Evolutionary conservation across 768 basidiomycete species (phyloP).

Genomic region (Phylloporus scabripes): DNA sequence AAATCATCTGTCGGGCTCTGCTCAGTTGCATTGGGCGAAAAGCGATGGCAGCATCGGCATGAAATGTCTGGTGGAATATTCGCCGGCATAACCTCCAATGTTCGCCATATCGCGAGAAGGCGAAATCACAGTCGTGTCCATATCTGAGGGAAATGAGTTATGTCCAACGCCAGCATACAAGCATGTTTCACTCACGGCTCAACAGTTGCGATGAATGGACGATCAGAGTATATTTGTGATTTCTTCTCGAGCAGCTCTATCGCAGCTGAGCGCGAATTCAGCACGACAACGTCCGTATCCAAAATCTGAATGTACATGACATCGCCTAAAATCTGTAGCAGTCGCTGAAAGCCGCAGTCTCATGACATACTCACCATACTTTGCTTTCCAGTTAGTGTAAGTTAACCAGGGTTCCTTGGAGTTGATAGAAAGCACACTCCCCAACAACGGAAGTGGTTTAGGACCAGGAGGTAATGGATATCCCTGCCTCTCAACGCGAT

Average conservation of each 20-base stretch:
- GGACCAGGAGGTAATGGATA: conserved; percentile 7
- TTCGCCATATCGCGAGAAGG: conserved; percentile 1
- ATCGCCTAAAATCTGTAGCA: conserved; percentile 2
- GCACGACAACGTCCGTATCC: conserved; percentile 1
- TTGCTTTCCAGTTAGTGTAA: conserved; percentile 2
- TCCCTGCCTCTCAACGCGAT: background rate
- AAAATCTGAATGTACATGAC: conserved; percentile 5
- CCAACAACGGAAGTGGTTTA: conserved; percentile 4
- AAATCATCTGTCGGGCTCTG: conserved; percentile 7
- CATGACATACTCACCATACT: conserved; percentile 1
- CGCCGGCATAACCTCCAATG: conserved; percentile 15
- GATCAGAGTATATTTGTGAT: conserved; percentile 14
- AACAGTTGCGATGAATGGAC: conserved; percentile 3
- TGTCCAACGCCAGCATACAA: background rate
- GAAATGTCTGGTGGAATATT: conserved; percentile 18
- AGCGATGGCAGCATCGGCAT: background rate
- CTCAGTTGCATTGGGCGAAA: conserved; percentile 16
- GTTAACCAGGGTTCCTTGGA: conserved; percentile 1
- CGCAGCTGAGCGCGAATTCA: conserved; percentile 4
- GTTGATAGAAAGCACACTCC: conserved; percentile 2
- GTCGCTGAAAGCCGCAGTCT: no score
- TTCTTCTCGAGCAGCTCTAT: conserved; percentile 8
- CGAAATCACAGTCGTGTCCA: conserved; percentile 2
- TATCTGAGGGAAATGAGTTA: background rate
- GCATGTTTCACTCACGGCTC: conserved; percentile 1